Base-by-base conservation (phyloP, 495 filamentous ascomycete species). In the Annulohypoxylon stygium region DNA sequence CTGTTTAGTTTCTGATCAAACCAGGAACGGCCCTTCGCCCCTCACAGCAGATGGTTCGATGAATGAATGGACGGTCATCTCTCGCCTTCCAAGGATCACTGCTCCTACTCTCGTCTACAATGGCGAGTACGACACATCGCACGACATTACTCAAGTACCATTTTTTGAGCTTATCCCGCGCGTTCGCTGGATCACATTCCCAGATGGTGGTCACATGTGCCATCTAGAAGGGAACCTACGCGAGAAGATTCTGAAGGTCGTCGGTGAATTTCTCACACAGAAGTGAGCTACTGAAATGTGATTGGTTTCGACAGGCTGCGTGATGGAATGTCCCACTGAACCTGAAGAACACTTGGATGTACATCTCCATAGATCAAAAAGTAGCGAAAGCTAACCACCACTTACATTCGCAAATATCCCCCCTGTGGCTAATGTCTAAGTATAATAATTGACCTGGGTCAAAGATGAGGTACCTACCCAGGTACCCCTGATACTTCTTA, bases 111-210 rank as follows among this genome's bases (percentile, higher is more conserved):
- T 88, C 26, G 70, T 88, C 20, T 80, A 83, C 57, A 87, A 88
- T 63, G 85, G 86, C 8, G 76, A 80, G 12, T 84, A 83, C 57
- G 86, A 88, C 69, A 82, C 83, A 41, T 82, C 81, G 4, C 78
- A 81, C 50, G 84, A 86, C 55, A 67, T 78, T n/a, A 71, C 76
- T 11, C 74, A 81, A n/a, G 74, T 73, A 30, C 83, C 84, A 3
- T 87, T 81, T 69, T 86, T 85, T 61, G 53, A 81, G 50, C 55
- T 75, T 3, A 83, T 86, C 36, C 57, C 75, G 11, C 81, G 81
- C n/a, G 81, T 84, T 26, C 84, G 80, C 63, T 87, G 85, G 85
- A 76, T 84, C 20, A 78, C 73, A 7, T 81, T 86, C 67, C 75
- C 78, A 18, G 72, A 78, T 30, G 79, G 78, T 11, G 81, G 83